Evolutionary conservation across 495 filamentous ascomycete species (phyloP).

Genomic region (Darksidea phi): DNA sequence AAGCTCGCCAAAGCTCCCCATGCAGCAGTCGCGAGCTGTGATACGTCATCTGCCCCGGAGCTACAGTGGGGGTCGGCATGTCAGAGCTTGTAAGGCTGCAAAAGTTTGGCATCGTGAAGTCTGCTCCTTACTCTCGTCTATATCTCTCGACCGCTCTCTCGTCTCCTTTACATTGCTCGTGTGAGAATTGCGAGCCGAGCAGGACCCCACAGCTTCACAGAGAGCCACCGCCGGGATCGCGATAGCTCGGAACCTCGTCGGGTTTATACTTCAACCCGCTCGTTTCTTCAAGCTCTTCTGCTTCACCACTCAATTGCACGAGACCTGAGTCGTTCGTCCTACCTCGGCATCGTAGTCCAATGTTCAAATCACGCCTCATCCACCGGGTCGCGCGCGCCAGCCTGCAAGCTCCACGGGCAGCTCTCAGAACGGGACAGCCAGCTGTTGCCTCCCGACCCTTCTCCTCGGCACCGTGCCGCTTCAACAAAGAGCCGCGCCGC

Average conservation of each 20-base stretch:
- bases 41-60: slow-evolving; percentile 17
- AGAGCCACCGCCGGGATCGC: too few species aligned
- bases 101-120: slow-evolving; percentile 26
- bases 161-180: too few species aligned
- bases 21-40: not conserved
- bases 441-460: slow-evolving; percentile 16
- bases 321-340: too few species aligned
- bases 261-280: too few species aligned
- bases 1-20: not conserved
- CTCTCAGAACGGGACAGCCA: slow-evolving; percentile 8
- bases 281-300: too few species aligned
- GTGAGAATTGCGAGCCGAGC: too few species aligned
- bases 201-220: too few species aligned
- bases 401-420: slow-evolving; percentile 16
- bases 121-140: not conserved
- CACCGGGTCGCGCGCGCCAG: slow-evolving; percentile 19
- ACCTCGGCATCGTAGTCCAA: too few species aligned
- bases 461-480: slow-evolving; percentile 12
- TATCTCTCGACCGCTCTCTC: too few species aligned
- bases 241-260: too few species aligned
- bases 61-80: not conserved
- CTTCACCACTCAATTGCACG: too few species aligned
- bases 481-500: slow-evolving; percentile 17
- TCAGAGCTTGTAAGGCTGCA: too few species aligned
- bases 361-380: slow-evolving; percentile 30